Evolutionary conservation across 2,329 filamentous ascomycete species (phyloP).

Genomic region (Cercospora canescens): DNA sequence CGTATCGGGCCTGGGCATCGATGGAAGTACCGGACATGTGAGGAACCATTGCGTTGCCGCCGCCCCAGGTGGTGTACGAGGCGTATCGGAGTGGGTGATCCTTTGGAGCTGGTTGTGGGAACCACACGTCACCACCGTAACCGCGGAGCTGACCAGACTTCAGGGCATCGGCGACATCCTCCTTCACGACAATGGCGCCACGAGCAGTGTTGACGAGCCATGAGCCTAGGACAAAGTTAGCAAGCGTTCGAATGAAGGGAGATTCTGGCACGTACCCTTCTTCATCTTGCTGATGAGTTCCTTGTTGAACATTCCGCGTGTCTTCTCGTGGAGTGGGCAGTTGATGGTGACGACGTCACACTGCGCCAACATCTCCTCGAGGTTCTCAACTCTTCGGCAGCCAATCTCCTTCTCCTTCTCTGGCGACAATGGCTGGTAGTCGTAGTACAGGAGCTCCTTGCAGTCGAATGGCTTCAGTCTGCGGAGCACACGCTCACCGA

Average conservation of each 20-base stretch:
- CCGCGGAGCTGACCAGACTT: constrained; percentile 87
- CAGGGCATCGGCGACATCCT: constrained; percentile 93
- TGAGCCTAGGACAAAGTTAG: constrained; percentile 59
- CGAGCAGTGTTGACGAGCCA: constrained; percentile 99
- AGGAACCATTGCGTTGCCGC: constrained; percentile 97
- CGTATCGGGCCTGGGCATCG: constrained; percentile 81
- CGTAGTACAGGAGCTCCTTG: constrained; percentile 99
- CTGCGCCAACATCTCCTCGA: constrained; percentile 92
- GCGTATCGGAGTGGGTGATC: constrained; percentile 92
- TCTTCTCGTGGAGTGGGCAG: constrained; percentile 99
- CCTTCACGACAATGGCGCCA: constrained; percentile 98
- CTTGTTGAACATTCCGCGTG: constrained; percentile 95
- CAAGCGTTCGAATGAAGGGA: background rate
- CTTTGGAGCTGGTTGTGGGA: constrained; percentile 92
- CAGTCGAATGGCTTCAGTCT: constrained; percentile 97
- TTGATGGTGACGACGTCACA: constrained; percentile 99
- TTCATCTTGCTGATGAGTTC: constrained; percentile 99
- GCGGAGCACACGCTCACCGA: constrained; percentile 95
- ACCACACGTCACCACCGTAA: constrained; percentile 91
- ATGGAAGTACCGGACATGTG: constrained; percentile 99
- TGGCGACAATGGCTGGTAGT: constrained; percentile 89
- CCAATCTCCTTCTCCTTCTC: constrained; percentile 96
- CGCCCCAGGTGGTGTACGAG: constrained; percentile 84
- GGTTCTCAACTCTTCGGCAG: constrained; percentile 79
- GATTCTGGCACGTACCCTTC: constrained; percentile 61